Percentiles rank a stretch among this genome's conserved stretches.
phyloP scores from a whole-genome alignment of 2,329 filamentous ascomycete species.

The Aureobasidium uvarum region DNA sequence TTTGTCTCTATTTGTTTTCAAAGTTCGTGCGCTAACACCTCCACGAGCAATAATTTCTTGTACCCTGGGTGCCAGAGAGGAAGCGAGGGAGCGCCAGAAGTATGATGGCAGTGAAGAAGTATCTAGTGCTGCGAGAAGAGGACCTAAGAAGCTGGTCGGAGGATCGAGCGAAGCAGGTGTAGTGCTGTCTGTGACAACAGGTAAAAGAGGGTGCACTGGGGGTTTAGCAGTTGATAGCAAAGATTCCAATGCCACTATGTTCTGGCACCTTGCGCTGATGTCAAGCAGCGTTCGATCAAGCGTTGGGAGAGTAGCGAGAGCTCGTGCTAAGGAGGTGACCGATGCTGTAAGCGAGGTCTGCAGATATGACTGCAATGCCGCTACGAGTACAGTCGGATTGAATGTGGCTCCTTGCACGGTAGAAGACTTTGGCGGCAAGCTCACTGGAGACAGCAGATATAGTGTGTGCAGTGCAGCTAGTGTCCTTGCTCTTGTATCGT shows the following conservation, averaged over 20 bases:
- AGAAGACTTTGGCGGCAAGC: slow-evolving; percentile 26
- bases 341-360: slow-evolving; percentile 77
- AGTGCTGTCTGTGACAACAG: slow-evolving; percentile 25
- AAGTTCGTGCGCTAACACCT: slow-evolving; percentile 76
- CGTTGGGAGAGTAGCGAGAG: slow-evolving; percentile 74
- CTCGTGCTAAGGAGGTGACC: slow-evolving; percentile 68
- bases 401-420: slow-evolving; percentile 45
- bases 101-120: slow-evolving; percentile 83
- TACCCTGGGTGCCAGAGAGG: slow-evolving; percentile 70
- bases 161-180: slow-evolving; percentile 10
- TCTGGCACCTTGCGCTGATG: slow-evolving; percentile 80
- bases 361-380: slow-evolving; percentile 76
- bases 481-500: slow-evolving; percentile 72
- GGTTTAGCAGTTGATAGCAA: slow-evolving; percentile 68
- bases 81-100: slow-evolving; percentile 89
- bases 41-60: slow-evolving; percentile 81
- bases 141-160: slow-evolving; percentile 56
- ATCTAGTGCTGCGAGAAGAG: slow-evolving; percentile 68
- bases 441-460: slow-evolving; percentile 72
- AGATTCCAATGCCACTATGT: slow-evolving; percentile 81
- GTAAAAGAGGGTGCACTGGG: slow-evolving; percentile 66
- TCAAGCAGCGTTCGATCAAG: slow-evolving; percentile 80
- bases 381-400: slow-evolving; percentile 69
- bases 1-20: slow-evolving; percentile 70
- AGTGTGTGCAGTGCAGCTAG: slow-evolving; percentile 72